Percentiles rank a stretch among this genome's conserved stretches.
Conservation (phyloP, 83 land plant genomes). For the Diphasiastrum complanatum region DNA sequence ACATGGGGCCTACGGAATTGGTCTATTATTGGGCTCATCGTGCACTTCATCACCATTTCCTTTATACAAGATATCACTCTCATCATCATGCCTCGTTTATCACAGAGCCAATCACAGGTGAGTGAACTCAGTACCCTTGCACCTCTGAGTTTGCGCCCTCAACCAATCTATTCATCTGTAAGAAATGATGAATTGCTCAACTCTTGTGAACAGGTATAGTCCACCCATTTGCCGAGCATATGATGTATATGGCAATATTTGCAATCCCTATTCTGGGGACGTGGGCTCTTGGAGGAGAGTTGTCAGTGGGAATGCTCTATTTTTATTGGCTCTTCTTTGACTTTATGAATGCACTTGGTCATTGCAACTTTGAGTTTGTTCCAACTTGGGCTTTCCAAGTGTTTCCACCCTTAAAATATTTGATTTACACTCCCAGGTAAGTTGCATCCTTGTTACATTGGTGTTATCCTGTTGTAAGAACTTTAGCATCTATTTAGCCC, state of each 20-base stretch:
- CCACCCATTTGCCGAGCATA: slow-evolving; percentile 83
- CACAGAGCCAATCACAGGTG: slow-evolving; percentile 81
- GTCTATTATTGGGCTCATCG: slow-evolving; percentile 90
- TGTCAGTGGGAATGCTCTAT: slow-evolving; percentile 32
- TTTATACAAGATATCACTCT: slow-evolving; percentile 78
- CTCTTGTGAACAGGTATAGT: slow-evolving; percentile 52
- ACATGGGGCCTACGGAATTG: slow-evolving; percentile 71
- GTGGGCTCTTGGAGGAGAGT: slow-evolving; percentile 27
- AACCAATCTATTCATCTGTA: background rate
- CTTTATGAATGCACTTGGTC: slow-evolving; percentile 76
- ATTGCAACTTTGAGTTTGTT: slow-evolving; percentile 83
- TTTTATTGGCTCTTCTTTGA: slow-evolving; percentile 56
- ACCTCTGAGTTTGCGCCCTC: background rate
- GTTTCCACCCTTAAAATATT: slow-evolving; percentile 71
- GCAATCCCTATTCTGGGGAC: slow-evolving; percentile 29
- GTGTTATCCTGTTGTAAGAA: background rate
- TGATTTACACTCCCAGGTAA: slow-evolving; percentile 92
- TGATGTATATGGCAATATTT: slow-evolving; percentile 50
- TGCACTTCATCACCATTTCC: slow-evolving; percentile 83
- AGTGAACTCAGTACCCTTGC: background rate
- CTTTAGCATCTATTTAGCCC: background rate
- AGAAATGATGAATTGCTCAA: background rate
- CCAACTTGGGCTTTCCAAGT: slow-evolving; percentile 49
- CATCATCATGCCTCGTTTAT: slow-evolving; percentile 88
- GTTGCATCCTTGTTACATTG: slow-evolving; percentile 12